Percentiles rank a stretch among this genome's conserved stretches.
phyloP scores from a whole-genome alignment of 2,329 filamentous ascomycete genomes.

The Pseudocercospora ulei region DNA sequence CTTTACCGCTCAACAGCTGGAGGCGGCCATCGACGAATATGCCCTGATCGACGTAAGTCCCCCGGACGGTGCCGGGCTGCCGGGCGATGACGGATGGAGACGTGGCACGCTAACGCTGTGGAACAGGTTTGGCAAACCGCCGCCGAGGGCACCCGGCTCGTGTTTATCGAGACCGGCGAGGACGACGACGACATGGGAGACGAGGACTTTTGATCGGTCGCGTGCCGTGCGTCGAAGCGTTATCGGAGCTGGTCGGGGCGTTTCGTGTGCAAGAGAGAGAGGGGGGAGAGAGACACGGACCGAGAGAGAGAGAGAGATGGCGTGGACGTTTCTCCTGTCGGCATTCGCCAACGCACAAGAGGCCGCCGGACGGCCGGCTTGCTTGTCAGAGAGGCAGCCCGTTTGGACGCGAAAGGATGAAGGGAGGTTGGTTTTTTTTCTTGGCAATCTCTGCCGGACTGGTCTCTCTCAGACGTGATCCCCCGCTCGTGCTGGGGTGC shows the following conservation, averaged over 20 bases:
- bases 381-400: too few relatives aligned
- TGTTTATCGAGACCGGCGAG: constrained; percentile 47
- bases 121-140: constrained; percentile 48
- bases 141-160: constrained; percentile 45
- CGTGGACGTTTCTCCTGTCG: constrained; percentile 6
- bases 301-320: constrained; percentile 4
- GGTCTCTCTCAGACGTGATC: too few relatives aligned
- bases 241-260: constrained; percentile 15
- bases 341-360: constrained; percentile 18
- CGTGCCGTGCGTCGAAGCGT: constrained; percentile 1
- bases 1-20: constrained; percentile 89
- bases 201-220: constrained; percentile 27
- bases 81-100: not conserved
- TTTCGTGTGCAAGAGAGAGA: constrained; percentile 9
- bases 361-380: constrained; percentile 17
- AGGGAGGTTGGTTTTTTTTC: too few relatives aligned
- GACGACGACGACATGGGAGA: constrained; percentile 36
- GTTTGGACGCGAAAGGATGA: too few relatives aligned
- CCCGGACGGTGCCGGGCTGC: not conserved
- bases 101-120: constrained; percentile 28
- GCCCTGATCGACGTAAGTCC: constrained; percentile 73
- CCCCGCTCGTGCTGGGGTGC: too few relatives aligned
- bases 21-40: constrained; percentile 80
- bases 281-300: too few relatives aligned
- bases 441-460: too few relatives aligned